A percentile compares a stretch with the other conserved stretches of the same genome.
Conservation (phyloP, 1,284 basidiomycete genomes). For the Cutaneotrichosporon cyanovorans region DNA sequence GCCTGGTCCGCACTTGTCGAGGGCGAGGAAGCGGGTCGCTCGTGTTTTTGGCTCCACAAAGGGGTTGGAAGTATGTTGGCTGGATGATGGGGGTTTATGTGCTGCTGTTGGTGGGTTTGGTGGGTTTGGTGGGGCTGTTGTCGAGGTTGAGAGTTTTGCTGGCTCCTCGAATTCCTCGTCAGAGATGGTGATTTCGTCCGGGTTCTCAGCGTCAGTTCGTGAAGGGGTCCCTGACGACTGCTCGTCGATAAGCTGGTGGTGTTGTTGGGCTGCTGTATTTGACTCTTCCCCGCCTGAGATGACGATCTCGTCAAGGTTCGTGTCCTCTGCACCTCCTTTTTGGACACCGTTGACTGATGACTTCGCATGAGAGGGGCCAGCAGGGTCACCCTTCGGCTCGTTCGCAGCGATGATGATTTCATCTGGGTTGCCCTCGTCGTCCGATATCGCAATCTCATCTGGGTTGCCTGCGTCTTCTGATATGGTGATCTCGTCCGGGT, state of each 20-base stretch:
- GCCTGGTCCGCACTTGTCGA: slow-evolving; percentile 83
- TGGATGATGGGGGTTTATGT: not conserved
- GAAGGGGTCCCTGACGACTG: slow-evolving; percentile 3
- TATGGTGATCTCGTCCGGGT: slow-evolving; percentile 62
- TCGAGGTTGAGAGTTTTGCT: not conserved
- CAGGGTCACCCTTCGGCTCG: not conserved
- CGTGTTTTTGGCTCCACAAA: not conserved
- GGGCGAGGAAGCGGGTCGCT: slow-evolving; percentile 60
- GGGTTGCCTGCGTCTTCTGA: slow-evolving; percentile 54
- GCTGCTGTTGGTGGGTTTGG: not conserved
- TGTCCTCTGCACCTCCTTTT: slow-evolving; percentile 3
- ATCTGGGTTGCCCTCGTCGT: slow-evolving; percentile 60
- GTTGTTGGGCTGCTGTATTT: no score
- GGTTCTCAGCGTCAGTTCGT: slow-evolving; percentile 48
- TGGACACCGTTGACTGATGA: not conserved
- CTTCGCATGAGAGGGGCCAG: not conserved
- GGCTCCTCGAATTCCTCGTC: slow-evolving; percentile 41
- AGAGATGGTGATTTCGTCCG: slow-evolving; percentile 60
- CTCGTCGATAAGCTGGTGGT: not conserved
- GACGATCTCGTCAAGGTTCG: slow-evolving; percentile 64
- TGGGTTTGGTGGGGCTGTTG: not conserved
- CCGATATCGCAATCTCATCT: slow-evolving; percentile 61
- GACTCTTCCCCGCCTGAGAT: slow-evolving; percentile 55
- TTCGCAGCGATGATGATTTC: slow-evolving; percentile 55
- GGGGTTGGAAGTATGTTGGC: not conserved